phyloP scores from a whole-genome alignment of 768 basidiomycete genomes.

The Clavaria fumosa region DNA sequence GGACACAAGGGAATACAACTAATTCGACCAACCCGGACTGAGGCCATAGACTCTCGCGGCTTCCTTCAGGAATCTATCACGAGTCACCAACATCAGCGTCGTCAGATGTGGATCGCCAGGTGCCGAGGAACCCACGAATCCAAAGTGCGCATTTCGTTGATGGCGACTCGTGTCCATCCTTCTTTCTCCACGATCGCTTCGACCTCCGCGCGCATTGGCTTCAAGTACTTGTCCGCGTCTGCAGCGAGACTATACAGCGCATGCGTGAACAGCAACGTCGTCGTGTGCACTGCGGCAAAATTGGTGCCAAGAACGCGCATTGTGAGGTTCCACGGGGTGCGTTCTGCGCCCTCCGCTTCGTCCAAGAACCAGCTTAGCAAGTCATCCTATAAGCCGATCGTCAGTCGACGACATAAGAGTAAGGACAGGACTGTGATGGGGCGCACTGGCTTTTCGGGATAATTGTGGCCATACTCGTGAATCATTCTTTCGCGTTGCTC shows the following conservation, averaged over 20 bases:
- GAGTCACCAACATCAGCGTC: no score
- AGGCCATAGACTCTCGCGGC: neutral
- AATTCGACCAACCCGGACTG: neutral
- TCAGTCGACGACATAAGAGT: neutral
- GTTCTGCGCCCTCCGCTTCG: conserved; percentile 8
- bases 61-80: neutral
- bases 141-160: conserved; percentile 14
- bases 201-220: conserved; percentile 14
- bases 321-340: conserved; percentile 6
- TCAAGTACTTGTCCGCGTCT: conserved; percentile 10
- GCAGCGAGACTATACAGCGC: conserved; percentile 13
- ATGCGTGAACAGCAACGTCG: conserved; percentile 12
- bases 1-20: neutral
- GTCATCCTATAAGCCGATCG: conserved; percentile 16
- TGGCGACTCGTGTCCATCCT: conserved; percentile 18
- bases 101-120: no score
- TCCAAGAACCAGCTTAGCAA: conserved; percentile 23
- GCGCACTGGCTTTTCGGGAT: neutral
- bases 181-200: conserved; percentile 11
- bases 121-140: no score
- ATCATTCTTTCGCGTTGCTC: neutral
- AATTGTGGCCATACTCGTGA: neutral
- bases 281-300: conserved; percentile 19
- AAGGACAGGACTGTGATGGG: neutral
- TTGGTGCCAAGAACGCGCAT: conserved; percentile 16